phyloP scores from a whole-genome alignment of 1,284 basidiomycete species.

The Meripilus lineatus region DNA sequence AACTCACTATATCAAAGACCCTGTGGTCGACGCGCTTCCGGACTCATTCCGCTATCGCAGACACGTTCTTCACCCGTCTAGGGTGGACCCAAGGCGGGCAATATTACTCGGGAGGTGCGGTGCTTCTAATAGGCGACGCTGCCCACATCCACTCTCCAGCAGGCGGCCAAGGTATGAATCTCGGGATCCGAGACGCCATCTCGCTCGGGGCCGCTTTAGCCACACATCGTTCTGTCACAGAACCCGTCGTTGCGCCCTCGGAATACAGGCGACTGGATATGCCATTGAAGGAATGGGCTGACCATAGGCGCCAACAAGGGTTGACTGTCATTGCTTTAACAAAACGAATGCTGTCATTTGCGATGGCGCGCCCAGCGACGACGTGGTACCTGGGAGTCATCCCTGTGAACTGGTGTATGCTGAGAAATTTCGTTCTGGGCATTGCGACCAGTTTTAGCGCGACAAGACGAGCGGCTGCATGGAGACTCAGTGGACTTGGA shows the following conservation, averaged over 20 bases:
- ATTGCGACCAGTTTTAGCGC: slow-evolving; percentile 16
- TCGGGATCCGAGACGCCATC: slow-evolving; percentile 39
- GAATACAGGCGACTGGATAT: slow-evolving; percentile 8
- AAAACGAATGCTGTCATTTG: slow-evolving; percentile 12
- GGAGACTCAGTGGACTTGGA: slow-evolving; percentile 22
- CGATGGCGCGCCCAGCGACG: slow-evolving; percentile 12
- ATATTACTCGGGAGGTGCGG: slow-evolving; percentile 13
- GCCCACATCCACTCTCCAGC: slow-evolving; percentile 42
- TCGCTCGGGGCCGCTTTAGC: slow-evolving; percentile 27
- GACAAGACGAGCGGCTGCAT: slow-evolving; percentile 18
- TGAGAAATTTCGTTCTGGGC: slow-evolving; percentile 20
- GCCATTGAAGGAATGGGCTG: slow-evolving; percentile 17
- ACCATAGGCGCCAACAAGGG: slow-evolving; percentile 15
- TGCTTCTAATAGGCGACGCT: slow-evolving; percentile 38
- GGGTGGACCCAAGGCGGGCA: background rate
- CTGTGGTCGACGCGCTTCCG: slow-evolving; percentile 38
- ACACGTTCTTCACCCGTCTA: slow-evolving; percentile 27
- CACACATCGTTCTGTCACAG: background rate
- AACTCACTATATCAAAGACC: slow-evolving; percentile 13
- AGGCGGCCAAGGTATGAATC: slow-evolving; percentile 46
- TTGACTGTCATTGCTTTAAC: slow-evolving; percentile 18
- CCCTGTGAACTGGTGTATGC: slow-evolving; percentile 17
- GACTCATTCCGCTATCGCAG: slow-evolving; percentile 32
- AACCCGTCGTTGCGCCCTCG: background rate
- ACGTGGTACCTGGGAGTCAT: slow-evolving; percentile 18